Conservation (phyloP, 345 rosid species). For the Salix caprea region DNA sequence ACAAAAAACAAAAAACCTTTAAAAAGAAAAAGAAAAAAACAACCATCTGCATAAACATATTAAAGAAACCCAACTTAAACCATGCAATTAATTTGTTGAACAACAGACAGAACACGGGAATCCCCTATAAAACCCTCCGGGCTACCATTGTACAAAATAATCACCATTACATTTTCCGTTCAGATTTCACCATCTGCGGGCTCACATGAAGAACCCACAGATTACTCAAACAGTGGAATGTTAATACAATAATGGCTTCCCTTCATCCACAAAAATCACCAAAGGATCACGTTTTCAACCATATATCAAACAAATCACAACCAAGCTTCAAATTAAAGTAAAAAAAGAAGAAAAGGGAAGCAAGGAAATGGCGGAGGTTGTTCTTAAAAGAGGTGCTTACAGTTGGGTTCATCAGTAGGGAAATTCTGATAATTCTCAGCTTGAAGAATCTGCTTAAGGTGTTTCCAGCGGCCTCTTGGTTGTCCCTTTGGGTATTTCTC, state of each 20-base stretch:
- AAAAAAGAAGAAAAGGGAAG: neutral
- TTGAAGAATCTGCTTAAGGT: conserved; percentile 92
- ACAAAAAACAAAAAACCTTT: neutral
- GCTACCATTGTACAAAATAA: neutral
- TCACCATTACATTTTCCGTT: neutral
- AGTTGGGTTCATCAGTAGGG: conserved; percentile 59
- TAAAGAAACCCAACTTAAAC: neutral
- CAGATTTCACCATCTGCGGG: neutral
- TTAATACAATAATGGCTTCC: neutral
- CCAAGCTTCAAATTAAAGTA: neutral
- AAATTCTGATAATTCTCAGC: conserved; percentile 61
- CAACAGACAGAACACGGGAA: neutral
- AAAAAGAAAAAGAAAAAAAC: neutral
- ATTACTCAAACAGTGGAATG: too few species aligned
- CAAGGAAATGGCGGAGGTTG: too few species aligned
- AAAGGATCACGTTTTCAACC: neutral
- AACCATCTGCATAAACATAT: neutral
- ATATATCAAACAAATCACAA: neutral
- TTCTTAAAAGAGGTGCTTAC: conserved; percentile 18
- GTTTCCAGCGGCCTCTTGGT: conserved; percentile 78
- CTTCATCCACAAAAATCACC: neutral
- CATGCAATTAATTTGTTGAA: neutral
- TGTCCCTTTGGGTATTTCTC: conserved; percentile 93
- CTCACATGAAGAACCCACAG: too few species aligned
- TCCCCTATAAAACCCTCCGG: neutral